A percentile compares a stretch with the other conserved stretches of the same genome.
Evolutionary conservation across 192 early-diverging fungal species (phyloP).

Genomic region (Podila epigama): DNA sequence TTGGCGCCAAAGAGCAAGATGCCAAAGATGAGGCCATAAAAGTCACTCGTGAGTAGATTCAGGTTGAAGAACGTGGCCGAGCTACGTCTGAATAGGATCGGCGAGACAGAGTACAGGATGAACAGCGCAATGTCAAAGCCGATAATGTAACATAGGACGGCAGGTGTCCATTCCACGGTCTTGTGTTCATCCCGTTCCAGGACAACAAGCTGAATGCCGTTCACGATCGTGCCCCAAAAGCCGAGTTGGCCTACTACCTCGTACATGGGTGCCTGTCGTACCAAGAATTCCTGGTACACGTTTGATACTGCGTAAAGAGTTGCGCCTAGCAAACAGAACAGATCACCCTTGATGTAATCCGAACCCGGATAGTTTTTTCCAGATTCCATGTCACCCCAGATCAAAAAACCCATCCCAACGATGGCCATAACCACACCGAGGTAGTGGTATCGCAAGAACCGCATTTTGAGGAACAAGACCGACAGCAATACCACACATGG

Average conservation of each 20-base stretch:
- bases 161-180: slow-evolving; percentile 55
- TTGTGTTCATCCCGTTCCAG: slow-evolving; percentile 68
- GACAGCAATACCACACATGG: slow-evolving; percentile 78
- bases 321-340: slow-evolving; percentile 76
- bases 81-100: slow-evolving; percentile 74
- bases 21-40: slow-evolving; percentile 81
- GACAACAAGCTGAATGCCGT: slow-evolving; percentile 73
- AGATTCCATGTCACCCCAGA: slow-evolving; percentile 69
- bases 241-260: slow-evolving; percentile 80
- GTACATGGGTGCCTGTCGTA: slow-evolving; percentile 75
- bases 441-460: slow-evolving; percentile 72
- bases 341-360: slow-evolving; percentile 71
- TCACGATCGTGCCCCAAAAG: slow-evolving; percentile 77
- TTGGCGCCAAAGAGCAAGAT: slow-evolving; percentile 70
- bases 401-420: slow-evolving; percentile 71
- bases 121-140: slow-evolving; percentile 76
- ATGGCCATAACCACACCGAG: slow-evolving; percentile 73
- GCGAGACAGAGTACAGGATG: slow-evolving; percentile 71
- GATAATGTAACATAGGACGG: slow-evolving; percentile 67
- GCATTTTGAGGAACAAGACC: slow-evolving; percentile 67
- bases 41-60: slow-evolving; percentile 79
- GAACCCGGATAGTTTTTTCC: slow-evolving; percentile 63
- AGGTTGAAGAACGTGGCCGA: slow-evolving; percentile 82
- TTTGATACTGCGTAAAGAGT: slow-evolving; percentile 80
- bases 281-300: slow-evolving; percentile 73